Conservation (phyloP, 1,139 yeast genomes). For the Kluyveromyces marxianus region DNA sequence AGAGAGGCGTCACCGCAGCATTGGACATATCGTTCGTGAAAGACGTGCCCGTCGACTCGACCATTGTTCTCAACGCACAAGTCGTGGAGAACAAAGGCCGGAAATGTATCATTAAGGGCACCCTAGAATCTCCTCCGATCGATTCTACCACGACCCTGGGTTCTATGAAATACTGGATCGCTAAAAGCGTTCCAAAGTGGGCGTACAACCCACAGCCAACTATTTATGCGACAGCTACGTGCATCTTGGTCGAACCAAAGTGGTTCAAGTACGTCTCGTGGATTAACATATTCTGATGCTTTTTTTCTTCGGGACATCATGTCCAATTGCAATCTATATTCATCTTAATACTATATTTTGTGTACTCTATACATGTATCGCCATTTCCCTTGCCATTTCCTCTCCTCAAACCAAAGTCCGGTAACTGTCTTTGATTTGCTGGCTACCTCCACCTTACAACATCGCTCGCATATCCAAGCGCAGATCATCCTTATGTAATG, state of each 20-base stretch:
- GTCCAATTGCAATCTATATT: no score
- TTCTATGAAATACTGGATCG: not conserved
- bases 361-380: no score
- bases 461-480: no score
- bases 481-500: no score
- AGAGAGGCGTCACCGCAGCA: slow-evolving; percentile 86
- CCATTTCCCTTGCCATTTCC: no score
- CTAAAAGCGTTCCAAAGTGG: slow-evolving; percentile 2
- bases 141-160: not conserved
- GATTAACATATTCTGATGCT: slow-evolving; percentile 34
- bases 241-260: slow-evolving; percentile 67
- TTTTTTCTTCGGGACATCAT: not conserved
- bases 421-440: no score
- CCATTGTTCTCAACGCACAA: slow-evolving; percentile 60
- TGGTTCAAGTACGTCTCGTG: slow-evolving; percentile 71
- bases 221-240: slow-evolving; percentile 47
- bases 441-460: no score
- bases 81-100: slow-evolving; percentile 68
- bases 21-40: slow-evolving; percentile 57
- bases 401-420: no score
- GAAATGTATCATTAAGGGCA: slow-evolving; percentile 69
- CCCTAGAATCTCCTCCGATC: slow-evolving; percentile 41
- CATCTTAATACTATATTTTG: no score
- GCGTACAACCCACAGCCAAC: slow-evolving; percentile 13
- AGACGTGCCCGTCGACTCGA: slow-evolving; percentile 59